Base-by-base conservation (phyloP, 2,329 filamentous ascomycete genomes). In the Microdochium trichocladiopsis region DNA sequence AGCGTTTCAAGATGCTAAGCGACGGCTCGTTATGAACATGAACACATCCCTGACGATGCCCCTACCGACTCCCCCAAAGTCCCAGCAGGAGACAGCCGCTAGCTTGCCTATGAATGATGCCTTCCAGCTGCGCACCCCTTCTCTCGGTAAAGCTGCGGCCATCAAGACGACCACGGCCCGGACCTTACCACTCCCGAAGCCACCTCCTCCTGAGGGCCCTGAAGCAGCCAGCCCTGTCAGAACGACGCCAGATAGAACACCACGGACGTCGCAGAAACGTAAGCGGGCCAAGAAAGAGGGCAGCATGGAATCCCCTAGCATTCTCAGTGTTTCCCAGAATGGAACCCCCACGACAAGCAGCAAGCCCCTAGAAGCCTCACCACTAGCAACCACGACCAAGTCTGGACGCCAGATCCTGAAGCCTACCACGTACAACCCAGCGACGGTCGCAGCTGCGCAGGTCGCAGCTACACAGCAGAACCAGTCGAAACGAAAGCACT, bases 361-460 rank as follows among this genome's bases (percentile, higher is more conserved):
- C 56, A 79, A 78, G 9, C 75, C 77, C 21, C 71, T 80, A 18
- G n/a, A 21, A 21, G 41, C 21, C 10, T 16, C 21, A 8, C 18
- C 41, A 18, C 41, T 23, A 22, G 77, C 80, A 3, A 88, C 83
- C 25, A 84, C 80, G 63, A 91, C 88, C 10, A 88, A 90, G 63
- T 92, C 87, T 21, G 88, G 88, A 36, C 80, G 88, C 55, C 82
- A 85, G 53, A 79, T 90, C 33, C 83, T 80, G 55, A 86, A 85
- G 69, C 82, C 87, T 47, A 70, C 82, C 53, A 72, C 79, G 56
- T 83, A 83, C 69, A 76, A 86, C 57, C 82, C 86, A 49, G 69
- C 78, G 6, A 70, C 80, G 49, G 64, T 70, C 4, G 58, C 63
- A 14, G 53, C 60, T 55, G 56, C 58, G 58, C 57, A 69, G 6